A percentile compares a stretch with the other conserved stretches of the same genome.
phyloP scores from a whole-genome alignment of 2,329 filamentous ascomycete genomes.

The Colletotrichum neosansevieriae region DNA sequence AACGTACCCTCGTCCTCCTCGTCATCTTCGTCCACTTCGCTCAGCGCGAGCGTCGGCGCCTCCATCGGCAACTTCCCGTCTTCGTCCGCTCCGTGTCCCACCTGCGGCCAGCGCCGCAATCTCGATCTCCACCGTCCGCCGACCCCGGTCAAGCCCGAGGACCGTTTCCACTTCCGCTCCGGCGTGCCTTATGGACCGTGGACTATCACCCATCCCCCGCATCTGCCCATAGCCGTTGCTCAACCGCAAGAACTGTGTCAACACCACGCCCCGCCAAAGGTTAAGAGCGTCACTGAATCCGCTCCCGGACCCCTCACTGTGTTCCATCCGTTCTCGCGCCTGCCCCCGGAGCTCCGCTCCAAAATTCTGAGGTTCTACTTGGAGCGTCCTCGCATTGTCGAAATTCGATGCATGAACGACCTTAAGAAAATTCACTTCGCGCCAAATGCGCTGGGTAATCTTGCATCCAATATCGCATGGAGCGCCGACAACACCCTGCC shows the following conservation, averaged over 20 bases:
- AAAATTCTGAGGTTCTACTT: constrained; percentile 61
- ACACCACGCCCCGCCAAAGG: background rate
- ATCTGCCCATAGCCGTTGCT: background rate
- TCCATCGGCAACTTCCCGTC: constrained; percentile 34
- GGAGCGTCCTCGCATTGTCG: constrained; percentile 57
- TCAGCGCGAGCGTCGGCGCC: constrained; percentile 33
- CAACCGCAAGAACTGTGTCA: background rate
- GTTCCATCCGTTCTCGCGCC: constrained; percentile 52
- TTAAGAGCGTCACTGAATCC: background rate
- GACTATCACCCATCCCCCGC: constrained; percentile 33
- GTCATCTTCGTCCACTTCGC: constrained; percentile 34
- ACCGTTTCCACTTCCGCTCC: constrained; percentile 36
- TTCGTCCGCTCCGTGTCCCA: constrained; percentile 32
- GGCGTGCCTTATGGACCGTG: constrained; percentile 35
- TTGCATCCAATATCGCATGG: constrained; percentile 39
- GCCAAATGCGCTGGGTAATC: constrained; percentile 36
- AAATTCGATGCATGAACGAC: constrained; percentile 53
- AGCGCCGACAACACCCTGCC: constrained; percentile 42
- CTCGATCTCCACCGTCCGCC: constrained; percentile 36
- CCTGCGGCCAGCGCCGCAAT: constrained; percentile 36
- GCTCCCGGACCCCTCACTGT: constrained; percentile 4
- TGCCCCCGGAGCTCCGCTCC: constrained; percentile 62
- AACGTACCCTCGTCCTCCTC: constrained; percentile 22
- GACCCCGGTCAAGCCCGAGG: constrained; percentile 37
- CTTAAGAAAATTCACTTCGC: constrained; percentile 38